Evolutionary conservation across 2,329 filamentous ascomycete species (phyloP).

Genomic region (Onygenales sp.): DNA sequence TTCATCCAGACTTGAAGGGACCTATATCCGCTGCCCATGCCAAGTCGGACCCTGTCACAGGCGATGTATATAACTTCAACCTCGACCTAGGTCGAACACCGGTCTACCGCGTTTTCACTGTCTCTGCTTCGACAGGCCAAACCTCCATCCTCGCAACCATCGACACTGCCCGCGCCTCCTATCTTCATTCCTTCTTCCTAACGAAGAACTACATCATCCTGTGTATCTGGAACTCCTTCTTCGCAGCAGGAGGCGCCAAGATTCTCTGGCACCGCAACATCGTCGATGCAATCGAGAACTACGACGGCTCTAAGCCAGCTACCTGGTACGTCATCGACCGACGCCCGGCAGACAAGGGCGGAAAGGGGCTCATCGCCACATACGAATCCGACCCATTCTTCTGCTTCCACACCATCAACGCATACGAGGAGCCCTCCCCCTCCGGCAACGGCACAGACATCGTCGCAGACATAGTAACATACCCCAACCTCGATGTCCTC

Average conservation of each 20-base stretch:
- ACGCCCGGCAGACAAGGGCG: constrained; percentile 26
- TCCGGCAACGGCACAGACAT: constrained; percentile 40
- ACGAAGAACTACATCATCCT: constrained; percentile 62
- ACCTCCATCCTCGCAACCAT: constrained; percentile 65
- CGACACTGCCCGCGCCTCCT: constrained; percentile 47
- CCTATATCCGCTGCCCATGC: constrained; percentile 62
- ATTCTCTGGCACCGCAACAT: constrained; percentile 59
- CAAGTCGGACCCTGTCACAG: constrained; percentile 59
- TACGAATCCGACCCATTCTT: constrained; percentile 63
- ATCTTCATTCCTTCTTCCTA: constrained; percentile 76
- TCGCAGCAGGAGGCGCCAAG: constrained; percentile 47
- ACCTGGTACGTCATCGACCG: constrained; percentile 71
- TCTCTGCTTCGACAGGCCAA: constrained; percentile 51
- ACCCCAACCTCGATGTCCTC: constrained; percentile 56
- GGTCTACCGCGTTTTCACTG: constrained; percentile 61
- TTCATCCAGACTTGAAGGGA: constrained; percentile 62
- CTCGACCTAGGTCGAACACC: constrained; percentile 50
- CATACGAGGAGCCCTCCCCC: constrained; percentile 53
- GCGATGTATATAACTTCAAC: constrained; percentile 76
- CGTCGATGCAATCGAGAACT: constrained; percentile 56
- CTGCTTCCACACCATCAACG: constrained; percentile 71
- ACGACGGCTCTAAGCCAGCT: constrained; percentile 46
- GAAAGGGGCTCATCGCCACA: constrained; percentile 56
- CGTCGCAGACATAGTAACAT: constrained; percentile 56
- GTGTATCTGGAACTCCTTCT: constrained; percentile 60